Base-by-base conservation (phyloP, 1,139 yeast genomes). In the Suhomyces coccinellae region DNA sequence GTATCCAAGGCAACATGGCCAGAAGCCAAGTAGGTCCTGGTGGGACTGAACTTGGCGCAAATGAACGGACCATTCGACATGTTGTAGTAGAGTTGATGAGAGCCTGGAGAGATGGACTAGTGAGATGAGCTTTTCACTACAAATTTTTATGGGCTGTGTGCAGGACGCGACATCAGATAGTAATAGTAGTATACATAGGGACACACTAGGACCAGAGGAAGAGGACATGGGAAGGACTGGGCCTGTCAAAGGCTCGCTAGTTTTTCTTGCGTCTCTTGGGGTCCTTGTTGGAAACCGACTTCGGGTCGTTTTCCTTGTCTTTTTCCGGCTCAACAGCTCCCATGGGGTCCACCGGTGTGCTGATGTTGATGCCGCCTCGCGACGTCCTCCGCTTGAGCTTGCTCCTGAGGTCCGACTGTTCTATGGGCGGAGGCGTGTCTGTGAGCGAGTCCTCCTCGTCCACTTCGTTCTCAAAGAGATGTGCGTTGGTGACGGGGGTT, bases 1-100 rank as follows among this genome's bases (percentile, higher is more conserved):
- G 83, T 73, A 60, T 89, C 96, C 50, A 90, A 73, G 3, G 90
- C 85, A 34, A 83, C 79, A 22, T 81, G 69, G 0, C 82, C 90
- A 40, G 82, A 78, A 15, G 95, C 95, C 55, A 83, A 75, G 56
- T 75, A 75, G 38, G 77, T 71, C 20, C 84, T 83, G 1, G 77
- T 63, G 11, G 82, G 73, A 64, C 83, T 87, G 61, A 80, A 83
- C 41, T 59, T 59, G 28, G 79, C 65, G 38, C 61, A 57, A 39
- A 71, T 55, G 36, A 71, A 51, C 11, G 65, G 61, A 28, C 60
- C 56, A 13, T 52, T 30, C 28, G 48, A 45, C 48, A 45, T 45
- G 15, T n/a, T 38, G 36, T 29, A 27, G 29, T 14, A 26, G 29
- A 13, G 30, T 27, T 26, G 37, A 33, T 41, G 40, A 33, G 33